Conservation (phyloP, 2,329 filamentous ascomycete species). For the Calonectria fujianensis region DNA sequence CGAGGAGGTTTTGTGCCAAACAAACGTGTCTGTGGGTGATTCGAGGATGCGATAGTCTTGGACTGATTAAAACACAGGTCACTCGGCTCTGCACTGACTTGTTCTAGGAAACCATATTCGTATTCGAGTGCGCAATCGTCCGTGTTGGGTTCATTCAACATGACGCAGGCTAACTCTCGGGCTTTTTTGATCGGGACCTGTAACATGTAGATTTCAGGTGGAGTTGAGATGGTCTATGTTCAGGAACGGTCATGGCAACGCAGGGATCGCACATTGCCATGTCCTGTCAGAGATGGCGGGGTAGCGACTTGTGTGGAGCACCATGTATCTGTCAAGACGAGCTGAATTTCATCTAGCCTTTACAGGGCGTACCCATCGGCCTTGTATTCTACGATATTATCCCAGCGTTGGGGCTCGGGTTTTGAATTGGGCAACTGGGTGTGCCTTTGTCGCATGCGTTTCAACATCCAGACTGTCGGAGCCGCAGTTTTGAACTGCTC, state of each 20-base stretch:
- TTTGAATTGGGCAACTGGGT: background rate
- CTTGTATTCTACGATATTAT: background rate
- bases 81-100: slow-evolving; percentile 16
- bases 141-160: background rate
- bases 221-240: slow-evolving; percentile 17
- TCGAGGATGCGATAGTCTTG: background rate
- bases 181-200: slow-evolving; percentile 5
- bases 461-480: background rate
- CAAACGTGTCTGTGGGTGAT: background rate
- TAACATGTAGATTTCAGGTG: slow-evolving; percentile 11
- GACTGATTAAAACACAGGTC: slow-evolving; percentile 10
- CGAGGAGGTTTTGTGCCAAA: background rate
- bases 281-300: slow-evolving; percentile 14
- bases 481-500: background rate
- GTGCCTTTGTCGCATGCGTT: too few relatives aligned
- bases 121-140: background rate
- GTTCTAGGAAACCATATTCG: background rate
- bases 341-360: slow-evolving; percentile 8
- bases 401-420: background rate
- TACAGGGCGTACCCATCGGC: background rate
- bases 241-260: slow-evolving; percentile 6
- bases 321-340: slow-evolving; percentile 10
- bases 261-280: slow-evolving; percentile 13
- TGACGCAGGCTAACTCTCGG: background rate
- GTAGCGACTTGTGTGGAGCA: slow-evolving; percentile 12